A percentile compares a stretch with the other conserved stretches of the same genome.
Evolutionary conservation across 768 basidiomycete species (phyloP).

Genomic region (Hebeloma cylindrosporum): DNA sequence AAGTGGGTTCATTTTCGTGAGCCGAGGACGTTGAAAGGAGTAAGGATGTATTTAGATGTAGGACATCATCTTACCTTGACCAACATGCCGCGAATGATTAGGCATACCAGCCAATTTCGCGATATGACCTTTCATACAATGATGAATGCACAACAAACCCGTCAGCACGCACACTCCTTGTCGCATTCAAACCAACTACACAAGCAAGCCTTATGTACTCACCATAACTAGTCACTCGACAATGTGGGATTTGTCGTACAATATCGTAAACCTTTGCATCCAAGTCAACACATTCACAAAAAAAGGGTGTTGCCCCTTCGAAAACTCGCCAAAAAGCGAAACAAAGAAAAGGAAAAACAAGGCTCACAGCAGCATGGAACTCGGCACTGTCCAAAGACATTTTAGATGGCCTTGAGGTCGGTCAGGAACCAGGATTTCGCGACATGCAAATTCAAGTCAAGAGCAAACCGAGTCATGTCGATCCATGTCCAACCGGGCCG

Average conservation of each 20-base stretch:
- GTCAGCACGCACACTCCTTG: too few species aligned
- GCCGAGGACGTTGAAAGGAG: constrained; percentile 1
- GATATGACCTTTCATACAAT: constrained; percentile 57
- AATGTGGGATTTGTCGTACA: constrained; percentile 66
- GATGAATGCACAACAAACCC: background rate
- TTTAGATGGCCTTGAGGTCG: too few species aligned
- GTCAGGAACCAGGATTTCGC: too few species aligned
- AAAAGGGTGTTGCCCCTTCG: background rate
- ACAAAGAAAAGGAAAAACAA: background rate
- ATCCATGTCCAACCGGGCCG: too few species aligned
- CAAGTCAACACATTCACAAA: background rate
- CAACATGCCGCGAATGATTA: constrained; percentile 75
- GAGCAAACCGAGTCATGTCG: too few species aligned
- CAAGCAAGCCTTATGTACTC: constrained; percentile 8
- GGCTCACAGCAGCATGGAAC: constrained; percentile 36
- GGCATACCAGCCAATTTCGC: constrained; percentile 83
- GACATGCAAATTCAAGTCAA: too few species aligned
- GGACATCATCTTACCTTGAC: constrained; percentile 56
- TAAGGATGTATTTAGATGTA: background rate
- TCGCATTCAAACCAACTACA: too few species aligned
- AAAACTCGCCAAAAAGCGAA: background rate
- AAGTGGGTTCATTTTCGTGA: background rate
- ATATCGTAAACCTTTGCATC: constrained; percentile 65
- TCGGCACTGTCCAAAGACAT: constrained; percentile 34
- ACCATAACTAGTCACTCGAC: constrained; percentile 79